phyloP scores from a whole-genome alignment of 1,139 yeast genomes.

The Taphrina populina region DNA sequence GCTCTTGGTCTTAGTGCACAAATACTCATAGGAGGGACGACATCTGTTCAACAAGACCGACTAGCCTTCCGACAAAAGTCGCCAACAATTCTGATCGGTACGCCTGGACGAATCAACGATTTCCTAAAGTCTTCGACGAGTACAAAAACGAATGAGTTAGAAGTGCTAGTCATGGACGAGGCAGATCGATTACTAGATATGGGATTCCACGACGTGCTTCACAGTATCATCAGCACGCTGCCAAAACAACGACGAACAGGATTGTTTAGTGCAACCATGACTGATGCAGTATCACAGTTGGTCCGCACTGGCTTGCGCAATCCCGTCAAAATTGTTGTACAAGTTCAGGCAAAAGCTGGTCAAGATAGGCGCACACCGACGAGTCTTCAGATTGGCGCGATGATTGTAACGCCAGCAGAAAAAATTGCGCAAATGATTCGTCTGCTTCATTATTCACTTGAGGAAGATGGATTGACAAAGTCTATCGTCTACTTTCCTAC shows the following conservation, averaged over 20 bases:
- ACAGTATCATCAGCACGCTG: conserved; percentile 60
- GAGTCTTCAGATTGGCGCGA: conserved; percentile 62
- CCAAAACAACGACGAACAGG: conserved; percentile 95
- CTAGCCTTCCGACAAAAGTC: conserved; percentile 54
- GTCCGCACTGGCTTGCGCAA: conserved; percentile 68
- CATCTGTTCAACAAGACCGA: conserved; percentile 70
- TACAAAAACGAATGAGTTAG: conserved; percentile 54
- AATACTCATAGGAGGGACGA: conserved; percentile 73
- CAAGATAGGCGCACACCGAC: conserved; percentile 52
- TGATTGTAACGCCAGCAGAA: conserved; percentile 58
- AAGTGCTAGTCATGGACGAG: conserved; percentile 80
- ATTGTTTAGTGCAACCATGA: conserved; percentile 83
- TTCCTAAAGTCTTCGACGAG: conserved; percentile 54
- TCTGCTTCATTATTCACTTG: conserved; percentile 46
- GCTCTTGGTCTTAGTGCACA: conserved; percentile 56
- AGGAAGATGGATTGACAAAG: conserved; percentile 61
- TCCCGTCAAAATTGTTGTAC: conserved; percentile 81
- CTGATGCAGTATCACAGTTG: conserved; percentile 59
- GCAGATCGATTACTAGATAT: conserved; percentile 85
- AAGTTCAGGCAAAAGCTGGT: conserved; percentile 39
- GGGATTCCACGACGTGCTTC: conserved; percentile 70
- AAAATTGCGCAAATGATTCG: conserved; percentile 62
- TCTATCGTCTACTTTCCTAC: conserved; percentile 91
- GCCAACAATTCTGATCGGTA: conserved; percentile 81
- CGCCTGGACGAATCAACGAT: conserved; percentile 88